Base-by-base conservation (phyloP, 1,139 yeast genomes). In the Magnusiomyces starmeri region DNA sequence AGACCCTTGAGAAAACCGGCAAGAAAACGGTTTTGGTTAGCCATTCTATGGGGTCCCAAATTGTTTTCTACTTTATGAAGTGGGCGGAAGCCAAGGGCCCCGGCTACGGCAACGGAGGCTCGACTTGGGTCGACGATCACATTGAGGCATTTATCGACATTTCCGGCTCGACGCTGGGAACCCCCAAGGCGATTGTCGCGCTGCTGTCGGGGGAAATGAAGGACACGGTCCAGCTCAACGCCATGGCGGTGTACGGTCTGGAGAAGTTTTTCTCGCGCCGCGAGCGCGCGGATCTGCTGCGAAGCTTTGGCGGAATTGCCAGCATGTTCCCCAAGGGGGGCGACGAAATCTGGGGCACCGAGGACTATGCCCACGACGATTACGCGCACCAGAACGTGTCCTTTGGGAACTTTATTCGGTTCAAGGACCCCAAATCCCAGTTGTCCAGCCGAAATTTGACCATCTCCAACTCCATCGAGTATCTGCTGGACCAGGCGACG, bases 241-340 rank as follows among this genome's bases (percentile, higher is more conserved):
- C 95, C 1, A 71, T 92, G 58, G 98, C 98, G 0, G 89, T 90
- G 56, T 88, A 88, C 62, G 98, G 97, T 1, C 75, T 92, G 54
- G 98, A 92, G 64, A 88, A 86, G 69, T 94, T 90, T 70, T 89
- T 92, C 67, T 85, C 95, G 50, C 78, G 96, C 65, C 78, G 80
- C 56, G 98, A 92, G 70, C 78, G 98, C 58, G 81, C 89, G 6
- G 95, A 86, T 56, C 76, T 92, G 83, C 66, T 89, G 48, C 75
- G 89, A 57, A 75, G 92, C 2, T 89, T 92, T 78, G 97, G 96
- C 14, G 97, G 98, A 2, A 75, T 94, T 51, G 90, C 97, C 12
- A 81, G 95, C 56, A 94, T 92, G 97, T 66, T 92, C 43, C 98
- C 98, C 20, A 92, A 92, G 67, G 98, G 98, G 32, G 97, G 97